phyloP scores from a whole-genome alignment of 2,329 filamentous ascomycete species.

The Cercospora brassicicola region DNA sequence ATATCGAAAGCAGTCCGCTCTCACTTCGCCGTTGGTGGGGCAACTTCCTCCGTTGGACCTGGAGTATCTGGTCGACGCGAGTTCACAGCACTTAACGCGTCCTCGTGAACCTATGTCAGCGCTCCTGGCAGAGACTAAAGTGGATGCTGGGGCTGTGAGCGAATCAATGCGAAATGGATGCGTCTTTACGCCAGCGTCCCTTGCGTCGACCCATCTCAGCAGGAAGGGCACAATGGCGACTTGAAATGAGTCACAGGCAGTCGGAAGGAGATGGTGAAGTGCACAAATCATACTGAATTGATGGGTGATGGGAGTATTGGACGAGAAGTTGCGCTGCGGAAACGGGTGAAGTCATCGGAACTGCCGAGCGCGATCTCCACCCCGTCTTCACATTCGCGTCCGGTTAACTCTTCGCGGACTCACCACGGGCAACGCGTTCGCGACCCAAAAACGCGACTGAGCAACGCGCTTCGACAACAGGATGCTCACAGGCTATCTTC shows the following conservation, averaged over 20 bases:
- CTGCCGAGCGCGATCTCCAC: not conserved
- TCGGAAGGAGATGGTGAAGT: not conserved
- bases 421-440: not conserved
- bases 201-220: not conserved
- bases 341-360: not conserved
- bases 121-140: not conserved
- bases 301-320: not conserved
- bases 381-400: not conserved
- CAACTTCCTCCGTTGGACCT: not conserved
- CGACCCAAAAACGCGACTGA: not conserved
- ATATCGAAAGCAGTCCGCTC: not conserved
- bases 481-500: not conserved
- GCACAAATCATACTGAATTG: not conserved
- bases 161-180: not conserved
- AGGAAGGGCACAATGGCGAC: not conserved
- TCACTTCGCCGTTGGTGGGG: not conserved
- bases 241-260: not conserved
- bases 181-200: not conserved
- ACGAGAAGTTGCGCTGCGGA: not conserved
- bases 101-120: not conserved
- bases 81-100: not conserved
- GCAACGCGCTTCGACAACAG: not conserved
- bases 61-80: not conserved
- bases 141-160: not conserved
- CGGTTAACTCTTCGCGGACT: not conserved